A percentile compares a stretch with the other conserved stretches of the same genome.
These are phyloP conservation scores for Lentinula boryana DNA, from an alignment of 768 basidiomycete species.

Conservation along the genomic window DNA sequence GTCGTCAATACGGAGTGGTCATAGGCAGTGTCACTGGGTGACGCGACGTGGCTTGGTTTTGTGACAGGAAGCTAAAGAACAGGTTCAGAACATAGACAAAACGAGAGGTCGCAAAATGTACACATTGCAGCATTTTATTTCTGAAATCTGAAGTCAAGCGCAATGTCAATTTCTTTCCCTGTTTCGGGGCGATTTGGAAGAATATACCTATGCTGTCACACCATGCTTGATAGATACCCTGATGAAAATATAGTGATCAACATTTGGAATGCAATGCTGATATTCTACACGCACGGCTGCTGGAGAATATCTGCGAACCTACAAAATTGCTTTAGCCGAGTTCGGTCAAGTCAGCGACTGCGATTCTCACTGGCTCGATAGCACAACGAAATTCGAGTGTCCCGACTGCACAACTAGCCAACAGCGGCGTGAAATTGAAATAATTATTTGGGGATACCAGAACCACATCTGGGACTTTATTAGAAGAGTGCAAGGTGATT, in stretches of 20 bases:
- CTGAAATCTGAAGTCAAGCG: conserved; percentile 45
- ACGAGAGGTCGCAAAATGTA: conserved; percentile 20
- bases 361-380: conserved; percentile 63
- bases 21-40: conserved; percentile 17
- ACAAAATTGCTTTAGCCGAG: not conserved
- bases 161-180: not conserved
- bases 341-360: not conserved
- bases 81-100: not conserved
- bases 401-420: conserved; percentile 72
- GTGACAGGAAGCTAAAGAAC: conserved; percentile 56
- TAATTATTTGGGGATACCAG: conserved; percentile 61
- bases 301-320: conserved; percentile 54
- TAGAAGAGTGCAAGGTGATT: conserved; percentile 1
- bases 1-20: conserved; percentile 11
- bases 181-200: not conserved
- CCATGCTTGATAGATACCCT: conserved; percentile 72
- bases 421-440: conserved; percentile 65
- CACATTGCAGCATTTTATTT: conserved; percentile 54
- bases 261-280: not conserved
- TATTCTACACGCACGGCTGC: conserved; percentile 36
- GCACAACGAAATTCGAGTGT: conserved; percentile 80
- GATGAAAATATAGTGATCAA: not conserved
- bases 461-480: conserved; percentile 45
- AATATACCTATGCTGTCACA: conserved; percentile 60
- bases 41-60: conserved; percentile 24